These are phyloP conservation scores for Cyanodermella asteris DNA, from an alignment of 2,329 filamentous ascomycete genomes.

Conservation along the genomic window DNA sequence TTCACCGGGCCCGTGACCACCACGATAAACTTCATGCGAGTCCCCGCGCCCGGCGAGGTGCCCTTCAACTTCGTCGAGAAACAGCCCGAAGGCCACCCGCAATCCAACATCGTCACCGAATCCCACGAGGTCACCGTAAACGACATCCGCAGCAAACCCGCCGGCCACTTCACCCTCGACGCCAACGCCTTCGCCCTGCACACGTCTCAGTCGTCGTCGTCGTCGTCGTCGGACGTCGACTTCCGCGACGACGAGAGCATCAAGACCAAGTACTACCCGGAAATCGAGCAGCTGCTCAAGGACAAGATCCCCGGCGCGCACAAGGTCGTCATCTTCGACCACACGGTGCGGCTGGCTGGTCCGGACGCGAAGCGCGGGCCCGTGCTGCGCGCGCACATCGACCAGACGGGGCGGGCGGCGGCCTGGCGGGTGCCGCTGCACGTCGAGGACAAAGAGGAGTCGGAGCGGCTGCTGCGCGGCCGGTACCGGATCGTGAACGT, in stretches of 20 bases:
- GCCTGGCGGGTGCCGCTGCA: constrained; percentile 45
- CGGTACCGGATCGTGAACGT: constrained; percentile 75
- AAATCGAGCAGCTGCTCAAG: constrained; percentile 53
- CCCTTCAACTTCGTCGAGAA: constrained; percentile 48
- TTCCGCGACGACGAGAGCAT: constrained; percentile 53
- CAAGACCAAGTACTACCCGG: constrained; percentile 56
- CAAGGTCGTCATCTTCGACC: constrained; percentile 59
- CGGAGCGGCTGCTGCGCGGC: constrained; percentile 39
- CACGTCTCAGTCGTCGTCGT: constrained; percentile 31
- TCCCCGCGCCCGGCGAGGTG: constrained; percentile 34
- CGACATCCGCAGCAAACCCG: constrained; percentile 62
- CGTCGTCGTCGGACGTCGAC: no score
- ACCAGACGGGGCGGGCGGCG: constrained; percentile 51
- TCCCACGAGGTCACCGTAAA: constrained; percentile 34
- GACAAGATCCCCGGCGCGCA: constrained; percentile 42
- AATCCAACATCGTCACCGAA: constrained; percentile 39
- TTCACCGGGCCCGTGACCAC: constrained; percentile 41
- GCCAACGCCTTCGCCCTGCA: constrained; percentile 53
- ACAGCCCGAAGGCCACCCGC: constrained; percentile 36
- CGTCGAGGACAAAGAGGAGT: constrained; percentile 43
- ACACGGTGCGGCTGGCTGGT: constrained; percentile 54
- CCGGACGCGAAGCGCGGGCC: constrained; percentile 41
- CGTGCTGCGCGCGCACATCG: constrained; percentile 56
- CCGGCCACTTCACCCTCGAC: constrained; percentile 48
- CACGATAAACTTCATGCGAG: constrained; percentile 41